Percentiles rank a stretch among this genome's conserved stretches.
These are phyloP conservation scores for Emericellopsis atlantica DNA, from an alignment of 2,329 filamentous ascomycete species.

Conservation along the genomic window DNA sequence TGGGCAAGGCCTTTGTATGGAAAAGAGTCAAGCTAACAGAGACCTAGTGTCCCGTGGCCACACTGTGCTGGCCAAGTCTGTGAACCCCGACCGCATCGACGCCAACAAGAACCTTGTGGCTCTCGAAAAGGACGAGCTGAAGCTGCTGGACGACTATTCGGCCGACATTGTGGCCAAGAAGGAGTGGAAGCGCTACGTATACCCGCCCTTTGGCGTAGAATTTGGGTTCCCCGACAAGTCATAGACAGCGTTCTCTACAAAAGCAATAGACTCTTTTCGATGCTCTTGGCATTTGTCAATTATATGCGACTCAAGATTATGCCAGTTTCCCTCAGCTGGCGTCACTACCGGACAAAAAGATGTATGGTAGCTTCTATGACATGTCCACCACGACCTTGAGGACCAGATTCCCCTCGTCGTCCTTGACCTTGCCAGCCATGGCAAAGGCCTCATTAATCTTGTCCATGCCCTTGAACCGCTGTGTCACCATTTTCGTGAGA, in stretches of 20 bases:
- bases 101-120: constrained; percentile 53
- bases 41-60: constrained; percentile 51
- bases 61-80: constrained; percentile 64
- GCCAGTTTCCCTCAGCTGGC: no score
- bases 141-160: constrained; percentile 46
- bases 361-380: neutral
- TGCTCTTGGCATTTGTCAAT: neutral
- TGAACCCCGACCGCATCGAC: constrained; percentile 54
- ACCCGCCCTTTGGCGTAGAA: constrained; percentile 54
- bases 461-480: constrained; percentile 52
- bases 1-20: neutral
- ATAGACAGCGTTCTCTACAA: constrained; percentile 2
- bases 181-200: constrained; percentile 50
- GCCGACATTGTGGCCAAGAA: constrained; percentile 32
- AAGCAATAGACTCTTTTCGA: neutral
- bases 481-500: constrained; percentile 57
- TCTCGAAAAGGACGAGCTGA: constrained; percentile 49
- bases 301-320: neutral
- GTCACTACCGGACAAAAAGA: no score
- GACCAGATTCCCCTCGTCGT: constrained; percentile 56
- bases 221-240: constrained; percentile 63
- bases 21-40: constrained; percentile 4
- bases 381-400: constrained; percentile 59
- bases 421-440: constrained; percentile 59
- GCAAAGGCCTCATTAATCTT: constrained; percentile 55